Evolutionary conservation across 225 moss, liverwort and hornwort species (phyloP).

Genomic region (Rhytidiadelphus loreus): DNA sequence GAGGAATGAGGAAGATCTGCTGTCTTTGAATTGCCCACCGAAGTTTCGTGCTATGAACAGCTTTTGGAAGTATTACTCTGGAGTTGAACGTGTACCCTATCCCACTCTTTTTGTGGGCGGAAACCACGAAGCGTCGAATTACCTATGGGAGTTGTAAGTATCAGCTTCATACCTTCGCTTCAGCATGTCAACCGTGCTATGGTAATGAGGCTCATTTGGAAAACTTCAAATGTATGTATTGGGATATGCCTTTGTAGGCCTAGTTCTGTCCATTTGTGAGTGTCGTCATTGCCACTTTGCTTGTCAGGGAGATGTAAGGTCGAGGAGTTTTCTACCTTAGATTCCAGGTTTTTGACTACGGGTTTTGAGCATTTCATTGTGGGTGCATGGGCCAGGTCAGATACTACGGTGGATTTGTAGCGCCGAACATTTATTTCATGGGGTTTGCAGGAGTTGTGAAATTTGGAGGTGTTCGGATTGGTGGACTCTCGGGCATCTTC

Average conservation of each 20-base stretch:
- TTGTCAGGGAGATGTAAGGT: not conserved
- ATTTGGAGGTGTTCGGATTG: constrained; percentile 83
- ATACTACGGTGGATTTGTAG: constrained; percentile 92
- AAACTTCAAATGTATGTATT: not conserved
- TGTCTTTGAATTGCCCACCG: constrained; percentile 58
- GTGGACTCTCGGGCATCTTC: constrained; percentile 90
- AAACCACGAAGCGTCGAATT: constrained; percentile 95
- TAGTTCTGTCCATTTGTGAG: not conserved
- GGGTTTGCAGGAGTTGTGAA: constrained; percentile 87
- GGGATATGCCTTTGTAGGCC: not conserved
- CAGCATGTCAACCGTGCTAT: not conserved
- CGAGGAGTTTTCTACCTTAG: not conserved
- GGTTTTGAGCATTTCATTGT: constrained; percentile 9
- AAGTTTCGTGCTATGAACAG: constrained; percentile 79
- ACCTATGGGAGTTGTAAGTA: constrained; percentile 34
- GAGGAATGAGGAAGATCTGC: constrained; percentile 73
- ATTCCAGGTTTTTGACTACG: not conserved
- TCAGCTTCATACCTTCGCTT: not conserved
- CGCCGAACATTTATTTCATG: constrained; percentile 80
- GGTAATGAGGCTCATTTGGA: not conserved
- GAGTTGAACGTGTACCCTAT: constrained; percentile 66
- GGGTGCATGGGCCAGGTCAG: constrained; percentile 58
- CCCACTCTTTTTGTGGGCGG: constrained; percentile 96
- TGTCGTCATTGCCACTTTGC: not conserved
- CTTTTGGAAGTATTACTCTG: constrained; percentile 98